Conservation (phyloP, 2,329 filamentous ascomycete species). For the Colletotrichum australisinense region DNA sequence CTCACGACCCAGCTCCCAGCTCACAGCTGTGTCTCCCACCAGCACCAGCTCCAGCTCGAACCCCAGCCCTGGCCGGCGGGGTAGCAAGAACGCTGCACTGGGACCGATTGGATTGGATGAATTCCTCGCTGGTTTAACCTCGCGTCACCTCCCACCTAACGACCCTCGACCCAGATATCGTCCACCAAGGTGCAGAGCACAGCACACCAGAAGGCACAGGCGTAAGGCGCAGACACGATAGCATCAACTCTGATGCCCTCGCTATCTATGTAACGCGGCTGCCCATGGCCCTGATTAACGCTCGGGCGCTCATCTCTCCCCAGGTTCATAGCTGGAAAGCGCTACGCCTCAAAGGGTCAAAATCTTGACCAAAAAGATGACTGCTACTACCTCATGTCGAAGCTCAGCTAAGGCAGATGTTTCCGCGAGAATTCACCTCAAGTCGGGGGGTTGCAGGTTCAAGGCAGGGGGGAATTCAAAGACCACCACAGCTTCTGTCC, state of each 20-base stretch:
- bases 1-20: neutral
- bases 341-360: neutral
- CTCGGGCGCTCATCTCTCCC: neutral
- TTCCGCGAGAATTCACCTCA: neutral
- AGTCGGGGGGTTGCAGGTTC: neutral
- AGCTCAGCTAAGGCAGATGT: neutral
- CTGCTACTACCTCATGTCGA: neutral
- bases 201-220: neutral
- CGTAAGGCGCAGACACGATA: neutral
- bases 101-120: slow-evolving; percentile 11
- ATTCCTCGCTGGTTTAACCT: neutral
- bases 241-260: neutral
- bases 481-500: neutral
- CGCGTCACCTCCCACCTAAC: neutral
- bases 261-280: neutral
- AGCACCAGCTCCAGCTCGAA: neutral
- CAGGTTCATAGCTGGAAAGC: neutral
- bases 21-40: neutral
- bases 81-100: slow-evolving; percentile 8
- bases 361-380: neutral
- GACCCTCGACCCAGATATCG: neutral
- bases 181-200: neutral
- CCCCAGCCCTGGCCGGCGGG: neutral
- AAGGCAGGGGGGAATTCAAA: neutral
- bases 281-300: neutral